phyloP scores from a whole-genome alignment of 495 filamentous ascomycete genomes.

The Bathelium albidoporum region DNA sequence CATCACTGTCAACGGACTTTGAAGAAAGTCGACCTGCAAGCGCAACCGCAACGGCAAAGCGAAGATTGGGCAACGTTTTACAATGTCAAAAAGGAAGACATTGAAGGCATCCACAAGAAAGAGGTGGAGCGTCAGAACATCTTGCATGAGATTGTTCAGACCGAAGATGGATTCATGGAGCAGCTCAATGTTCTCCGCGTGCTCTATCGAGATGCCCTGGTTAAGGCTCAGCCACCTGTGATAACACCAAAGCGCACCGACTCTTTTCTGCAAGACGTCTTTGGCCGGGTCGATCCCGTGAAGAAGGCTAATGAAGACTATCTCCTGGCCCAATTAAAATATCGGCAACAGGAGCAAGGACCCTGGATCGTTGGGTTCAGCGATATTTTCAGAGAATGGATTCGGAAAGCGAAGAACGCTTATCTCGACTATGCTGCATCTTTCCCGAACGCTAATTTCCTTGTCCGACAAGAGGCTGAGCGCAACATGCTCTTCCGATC shows the following conservation, averaged over 20 bases:
- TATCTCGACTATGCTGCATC: slow-evolving; percentile 90
- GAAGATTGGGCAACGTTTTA: slow-evolving; percentile 92
- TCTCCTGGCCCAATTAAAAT: slow-evolving; percentile 91
- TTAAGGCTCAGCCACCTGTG: slow-evolving; percentile 63
- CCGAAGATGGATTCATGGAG: slow-evolving; percentile 82
- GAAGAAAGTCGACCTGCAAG: slow-evolving; percentile 80
- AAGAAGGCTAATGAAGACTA: slow-evolving; percentile 89
- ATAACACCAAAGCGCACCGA: slow-evolving; percentile 62
- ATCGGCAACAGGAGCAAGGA: slow-evolving; percentile 92
- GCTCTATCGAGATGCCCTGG: slow-evolving; percentile 78
- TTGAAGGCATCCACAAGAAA: slow-evolving; percentile 61
- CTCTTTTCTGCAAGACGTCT: slow-evolving; percentile 74
- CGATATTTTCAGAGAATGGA: slow-evolving; percentile 98
- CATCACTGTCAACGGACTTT: slow-evolving; percentile 88
- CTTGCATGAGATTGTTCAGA: slow-evolving; percentile 90
- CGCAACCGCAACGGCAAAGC: slow-evolving; percentile 54
- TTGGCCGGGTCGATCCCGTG: slow-evolving; percentile 81
- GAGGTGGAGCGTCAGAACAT: slow-evolving; percentile 91
- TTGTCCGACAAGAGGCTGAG: slow-evolving; percentile 74
- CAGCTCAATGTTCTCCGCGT: slow-evolving; percentile 73
- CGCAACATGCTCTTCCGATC: slow-evolving; percentile 77
- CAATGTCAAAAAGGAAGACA: slow-evolving; percentile 65
- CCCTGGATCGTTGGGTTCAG: slow-evolving; percentile 91
- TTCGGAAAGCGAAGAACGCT: slow-evolving; percentile 76
- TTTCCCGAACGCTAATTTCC: slow-evolving; percentile 72